Evolutionary conservation across 2,329 filamentous ascomycete genomes (phyloP).

Genomic region (Pseudogymnoascus pannorum): DNA sequence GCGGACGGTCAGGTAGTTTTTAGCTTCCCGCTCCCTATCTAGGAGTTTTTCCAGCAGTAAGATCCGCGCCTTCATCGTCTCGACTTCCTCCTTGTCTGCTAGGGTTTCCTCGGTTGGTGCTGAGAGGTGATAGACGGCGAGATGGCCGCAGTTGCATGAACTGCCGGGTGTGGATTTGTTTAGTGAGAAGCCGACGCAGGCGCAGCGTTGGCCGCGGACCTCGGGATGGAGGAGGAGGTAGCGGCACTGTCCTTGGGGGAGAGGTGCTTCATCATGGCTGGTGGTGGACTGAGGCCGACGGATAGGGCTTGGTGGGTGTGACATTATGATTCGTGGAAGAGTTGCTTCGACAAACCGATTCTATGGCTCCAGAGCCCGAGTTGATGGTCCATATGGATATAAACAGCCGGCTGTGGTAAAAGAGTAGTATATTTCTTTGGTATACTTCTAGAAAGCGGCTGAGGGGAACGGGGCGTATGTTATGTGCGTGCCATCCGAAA

Average conservation of each 20-base stretch:
- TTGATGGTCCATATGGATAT: background rate
- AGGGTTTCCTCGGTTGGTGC: conserved; percentile 36
- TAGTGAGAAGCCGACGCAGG: conserved; percentile 49
- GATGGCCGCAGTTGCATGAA: conserved; percentile 51
- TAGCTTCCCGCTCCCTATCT: conserved; percentile 28
- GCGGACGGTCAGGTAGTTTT: conserved; percentile 22
- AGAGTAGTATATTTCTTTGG: background rate
- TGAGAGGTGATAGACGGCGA: conserved; percentile 50
- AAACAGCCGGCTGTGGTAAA: background rate
- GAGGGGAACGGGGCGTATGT: background rate
- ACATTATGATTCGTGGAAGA: background rate
- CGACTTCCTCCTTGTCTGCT: conserved; percentile 40
- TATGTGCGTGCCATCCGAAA: background rate
- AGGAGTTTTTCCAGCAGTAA: conserved; percentile 39
- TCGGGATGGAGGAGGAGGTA: conserved; percentile 51
- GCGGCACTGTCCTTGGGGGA: conserved; percentile 52
- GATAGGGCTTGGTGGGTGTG: background rate
- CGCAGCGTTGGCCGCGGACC: conserved; percentile 51
- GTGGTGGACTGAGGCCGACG: background rate
- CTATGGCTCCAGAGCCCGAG: background rate
- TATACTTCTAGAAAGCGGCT: background rate
- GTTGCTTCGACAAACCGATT: background rate
- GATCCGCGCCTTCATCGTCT: conserved; percentile 41
- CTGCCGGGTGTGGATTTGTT: conserved; percentile 47
- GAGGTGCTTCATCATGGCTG: conserved; percentile 35